phyloP scores from a whole-genome alignment of 768 basidiomycete species.

The Tephrocybe sp. region DNA sequence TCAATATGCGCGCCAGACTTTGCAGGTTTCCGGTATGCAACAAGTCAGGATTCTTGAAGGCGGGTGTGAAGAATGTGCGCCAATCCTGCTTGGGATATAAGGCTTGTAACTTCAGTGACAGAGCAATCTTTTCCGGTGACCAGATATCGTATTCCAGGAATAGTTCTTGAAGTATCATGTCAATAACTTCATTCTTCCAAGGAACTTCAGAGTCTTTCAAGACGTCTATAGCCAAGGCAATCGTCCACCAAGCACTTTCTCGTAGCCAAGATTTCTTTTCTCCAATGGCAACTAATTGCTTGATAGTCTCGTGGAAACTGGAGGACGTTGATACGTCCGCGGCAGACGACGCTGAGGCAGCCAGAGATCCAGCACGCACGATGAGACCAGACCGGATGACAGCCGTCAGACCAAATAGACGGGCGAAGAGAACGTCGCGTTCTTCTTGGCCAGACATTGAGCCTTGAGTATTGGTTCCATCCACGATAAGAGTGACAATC shows the following conservation, averaged over 20 bases:
- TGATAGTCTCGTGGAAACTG: slow-evolving; percentile 59
- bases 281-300: slow-evolving; percentile 65
- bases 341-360: slow-evolving; percentile 51
- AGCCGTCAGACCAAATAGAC: slow-evolving; percentile 86
- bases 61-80: slow-evolving; percentile 61
- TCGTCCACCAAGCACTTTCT: slow-evolving; percentile 89
- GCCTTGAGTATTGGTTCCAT: slow-evolving; percentile 67
- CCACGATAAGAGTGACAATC: slow-evolving; percentile 72
- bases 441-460: slow-evolving; percentile 91
- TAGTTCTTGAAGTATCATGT: slow-evolving; percentile 46
- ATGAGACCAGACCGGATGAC: slow-evolving; percentile 85
- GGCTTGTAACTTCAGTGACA: slow-evolving; percentile 71
- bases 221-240: slow-evolving; percentile 63
- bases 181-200: slow-evolving; percentile 72
- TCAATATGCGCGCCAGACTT: slow-evolving; percentile 73
- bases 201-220: slow-evolving; percentile 55
- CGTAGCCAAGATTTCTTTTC: slow-evolving; percentile 88
- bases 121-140: slow-evolving; percentile 88
- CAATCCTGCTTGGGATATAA: slow-evolving; percentile 64
- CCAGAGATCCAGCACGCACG: slow-evolving; percentile 57
- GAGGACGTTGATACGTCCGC: slow-evolving; percentile 55
- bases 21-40: slow-evolving; percentile 73
- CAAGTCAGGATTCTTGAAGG: slow-evolving; percentile 75
- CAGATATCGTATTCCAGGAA: slow-evolving; percentile 61
- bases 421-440: slow-evolving; percentile 89